phyloP scores from a whole-genome alignment of 2,329 filamentous ascomycete genomes.

The Ophiostoma angusticollis region DNA sequence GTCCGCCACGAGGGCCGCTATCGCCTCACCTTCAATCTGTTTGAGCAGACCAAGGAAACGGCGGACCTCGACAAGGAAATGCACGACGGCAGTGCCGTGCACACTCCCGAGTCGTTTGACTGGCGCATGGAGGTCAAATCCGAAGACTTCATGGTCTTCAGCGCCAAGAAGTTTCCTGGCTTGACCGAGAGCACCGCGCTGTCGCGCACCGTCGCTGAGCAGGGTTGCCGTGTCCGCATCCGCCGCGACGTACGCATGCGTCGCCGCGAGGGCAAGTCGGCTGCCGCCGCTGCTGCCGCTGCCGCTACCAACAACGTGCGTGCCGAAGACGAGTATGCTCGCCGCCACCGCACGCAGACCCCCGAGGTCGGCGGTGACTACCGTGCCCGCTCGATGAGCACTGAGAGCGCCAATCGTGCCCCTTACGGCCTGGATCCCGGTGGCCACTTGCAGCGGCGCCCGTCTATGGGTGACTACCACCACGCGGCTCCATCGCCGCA shows the following conservation, averaged over 20 bases:
- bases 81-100: constrained; percentile 22
- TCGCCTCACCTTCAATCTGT: constrained; percentile 80
- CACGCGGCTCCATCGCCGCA: constrained; percentile 10
- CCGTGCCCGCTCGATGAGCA: constrained; percentile 22
- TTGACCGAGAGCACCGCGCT: constrained; percentile 78
- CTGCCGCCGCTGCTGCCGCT: constrained; percentile 1
- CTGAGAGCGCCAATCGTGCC: constrained; percentile 20
- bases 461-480: constrained; percentile 21
- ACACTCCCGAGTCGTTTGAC: constrained; percentile 47
- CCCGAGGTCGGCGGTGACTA: constrained; percentile 19
- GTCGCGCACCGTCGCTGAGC: constrained; percentile 85
- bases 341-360: constrained; percentile 21
- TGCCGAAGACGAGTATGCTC: constrained; percentile 21
- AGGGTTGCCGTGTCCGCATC: constrained; percentile 92
- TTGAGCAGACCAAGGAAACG: constrained; percentile 80
- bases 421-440: constrained; percentile 19
- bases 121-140: constrained; percentile 88
- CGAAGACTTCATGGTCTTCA: constrained; percentile 74
- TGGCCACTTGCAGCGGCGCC: constrained; percentile 19
- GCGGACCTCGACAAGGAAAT: constrained; percentile 57
- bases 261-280: constrained; percentile 36
- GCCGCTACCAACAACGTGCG: constrained; percentile 3
- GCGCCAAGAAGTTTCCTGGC: constrained; percentile 96
- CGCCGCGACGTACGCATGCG: constrained; percentile 53
- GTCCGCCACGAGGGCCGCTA: constrained; percentile 93